Evolutionary conservation across 2,329 filamentous ascomycete genomes (phyloP).

Genomic region (Mycocentrospora acerina): DNA sequence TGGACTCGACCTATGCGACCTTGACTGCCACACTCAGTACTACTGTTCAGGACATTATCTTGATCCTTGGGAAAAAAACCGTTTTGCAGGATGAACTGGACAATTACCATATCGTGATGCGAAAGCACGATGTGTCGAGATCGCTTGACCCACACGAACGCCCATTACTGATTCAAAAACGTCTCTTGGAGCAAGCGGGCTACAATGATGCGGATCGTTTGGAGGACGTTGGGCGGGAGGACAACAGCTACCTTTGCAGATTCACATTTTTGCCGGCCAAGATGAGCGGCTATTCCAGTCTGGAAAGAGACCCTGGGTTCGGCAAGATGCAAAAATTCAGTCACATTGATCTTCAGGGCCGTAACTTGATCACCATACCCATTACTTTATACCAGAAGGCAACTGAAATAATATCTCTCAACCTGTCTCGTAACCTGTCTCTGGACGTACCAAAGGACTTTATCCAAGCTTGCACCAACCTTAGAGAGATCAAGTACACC

Average conservation of each 20-base stretch:
- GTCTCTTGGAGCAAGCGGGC: conserved; percentile 84
- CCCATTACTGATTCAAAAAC: conserved; percentile 88
- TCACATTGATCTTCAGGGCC: conserved; percentile 86
- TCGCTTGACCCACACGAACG: conserved; percentile 77
- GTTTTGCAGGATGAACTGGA: conserved; percentile 86
- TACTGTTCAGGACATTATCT: conserved; percentile 81
- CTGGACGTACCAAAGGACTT: conserved; percentile 95
- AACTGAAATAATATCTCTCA: conserved; percentile 89
- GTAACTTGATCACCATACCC: conserved; percentile 91
- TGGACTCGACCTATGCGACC: conserved; percentile 91
- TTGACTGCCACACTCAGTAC: conserved; percentile 82
- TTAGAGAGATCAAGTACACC: conserved; percentile 93
- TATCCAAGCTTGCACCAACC: conserved; percentile 85
- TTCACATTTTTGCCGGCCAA: conserved; percentile 93
- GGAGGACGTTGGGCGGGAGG: conserved; percentile 91
- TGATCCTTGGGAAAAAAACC: conserved; percentile 91
- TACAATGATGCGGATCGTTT: conserved; percentile 85
- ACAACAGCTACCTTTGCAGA: conserved; percentile 94
- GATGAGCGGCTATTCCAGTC: conserved; percentile 73
- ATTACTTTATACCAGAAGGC: conserved; percentile 92
- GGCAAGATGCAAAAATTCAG: conserved; percentile 86
- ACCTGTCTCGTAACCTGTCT: conserved; percentile 88
- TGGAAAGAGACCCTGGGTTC: conserved; percentile 76
- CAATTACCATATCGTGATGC: conserved; percentile 94
- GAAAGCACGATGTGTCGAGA: conserved; percentile 85